Evolutionary conservation across 2,329 filamentous ascomycete species (phyloP), one percentile per base, ranked within the genome.

Genomic region (Tolypocladium nubicola): DNA sequence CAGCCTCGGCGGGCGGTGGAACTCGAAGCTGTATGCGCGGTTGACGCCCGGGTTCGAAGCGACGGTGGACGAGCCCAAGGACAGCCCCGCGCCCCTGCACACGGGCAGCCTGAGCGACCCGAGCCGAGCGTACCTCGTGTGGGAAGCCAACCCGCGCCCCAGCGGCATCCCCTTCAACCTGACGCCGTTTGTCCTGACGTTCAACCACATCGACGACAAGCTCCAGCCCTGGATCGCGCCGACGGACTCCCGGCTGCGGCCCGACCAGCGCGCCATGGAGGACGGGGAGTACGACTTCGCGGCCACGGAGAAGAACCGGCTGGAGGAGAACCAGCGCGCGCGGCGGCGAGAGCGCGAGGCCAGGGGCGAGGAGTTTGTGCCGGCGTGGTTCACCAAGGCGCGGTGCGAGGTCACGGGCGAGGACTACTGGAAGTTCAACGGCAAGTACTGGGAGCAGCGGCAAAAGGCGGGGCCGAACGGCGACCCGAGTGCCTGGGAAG

Each of bases 211-310:
- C 54, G 88, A 93, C 56, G 89, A 96, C n/a, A 78, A 82, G n/a
- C 79, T 99, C 21, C 77, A 75, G 55, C 83, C 87, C 5, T 84
- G 87, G 74, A 76, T 99, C 19, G 89, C 94, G 41, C 94, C 94
- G 0, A 99, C 94, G 0, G 94, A 99, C 71, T 96, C 93, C 1
- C 82, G 94, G n/a, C 78, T 96, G 38, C 82, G 94, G 37, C 93
- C 94, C 0, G 94, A 99, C 71, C 94, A 99, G 75, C 82, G 94
- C 13, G 94, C 94, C 2, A 99, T 99, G 94, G 94, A 99, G 71
- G 92, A 97, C 60, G 94, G 93, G n/a, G 84, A 92, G 72, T 99
- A 99, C 68, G 93, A 97, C 67, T 80, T 94, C 59, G 94, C 94
- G 1, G 94, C 93, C 0, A 83, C 82, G 6, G 94, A 99, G 77